These are phyloP conservation scores for Lolium multiflorum DNA, from an alignment of 176 grass and related monocot species.

Conservation along the genomic window DNA sequence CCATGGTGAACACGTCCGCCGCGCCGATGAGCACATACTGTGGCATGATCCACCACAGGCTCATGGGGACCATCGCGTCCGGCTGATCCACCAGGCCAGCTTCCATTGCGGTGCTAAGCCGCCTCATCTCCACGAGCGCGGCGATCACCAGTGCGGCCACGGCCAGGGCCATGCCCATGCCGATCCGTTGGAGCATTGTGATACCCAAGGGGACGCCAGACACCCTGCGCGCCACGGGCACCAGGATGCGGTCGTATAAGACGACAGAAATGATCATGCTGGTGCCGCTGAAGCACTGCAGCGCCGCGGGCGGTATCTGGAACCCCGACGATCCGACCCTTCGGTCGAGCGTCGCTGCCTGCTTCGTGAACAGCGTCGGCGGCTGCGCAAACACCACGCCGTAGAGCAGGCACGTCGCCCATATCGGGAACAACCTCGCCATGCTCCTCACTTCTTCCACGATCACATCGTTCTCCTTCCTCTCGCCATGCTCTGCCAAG, in stretches of 20 bases:
- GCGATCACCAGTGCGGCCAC: slow-evolving; percentile 29
- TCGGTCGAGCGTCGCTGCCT: slow-evolving; percentile 53
- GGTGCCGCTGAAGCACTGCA: slow-evolving; percentile 51
- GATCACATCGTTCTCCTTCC: neutral
- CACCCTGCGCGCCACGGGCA: slow-evolving; percentile 43
- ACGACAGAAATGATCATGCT: slow-evolving; percentile 39
- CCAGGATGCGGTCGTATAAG: slow-evolving; percentile 54
- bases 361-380: slow-evolving; percentile 56
- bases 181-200: slow-evolving; percentile 70
- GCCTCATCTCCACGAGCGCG: slow-evolving; percentile 63
- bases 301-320: slow-evolving; percentile 49
- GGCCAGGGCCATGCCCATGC: slow-evolving; percentile 49
- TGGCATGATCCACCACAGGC: slow-evolving; percentile 69
- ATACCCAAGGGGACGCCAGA: slow-evolving; percentile 36
- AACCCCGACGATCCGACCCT: slow-evolving; percentile 24
- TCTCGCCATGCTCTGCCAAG: neutral
- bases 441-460: slow-evolving; percentile 33
- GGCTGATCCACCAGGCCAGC: slow-evolving; percentile 26
- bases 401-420: slow-evolving; percentile 55
- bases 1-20: slow-evolving; percentile 49
- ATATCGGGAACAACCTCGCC: slow-evolving; percentile 50
- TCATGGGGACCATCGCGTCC: slow-evolving; percentile 46
- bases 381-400: slow-evolving; percentile 49
- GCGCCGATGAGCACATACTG: slow-evolving; percentile 57
- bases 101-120: slow-evolving; percentile 41